Percentiles rank a stretch among this genome's conserved stretches.
phyloP scores from a whole-genome alignment of 768 basidiomycete species.

The Russula abietina region DNA sequence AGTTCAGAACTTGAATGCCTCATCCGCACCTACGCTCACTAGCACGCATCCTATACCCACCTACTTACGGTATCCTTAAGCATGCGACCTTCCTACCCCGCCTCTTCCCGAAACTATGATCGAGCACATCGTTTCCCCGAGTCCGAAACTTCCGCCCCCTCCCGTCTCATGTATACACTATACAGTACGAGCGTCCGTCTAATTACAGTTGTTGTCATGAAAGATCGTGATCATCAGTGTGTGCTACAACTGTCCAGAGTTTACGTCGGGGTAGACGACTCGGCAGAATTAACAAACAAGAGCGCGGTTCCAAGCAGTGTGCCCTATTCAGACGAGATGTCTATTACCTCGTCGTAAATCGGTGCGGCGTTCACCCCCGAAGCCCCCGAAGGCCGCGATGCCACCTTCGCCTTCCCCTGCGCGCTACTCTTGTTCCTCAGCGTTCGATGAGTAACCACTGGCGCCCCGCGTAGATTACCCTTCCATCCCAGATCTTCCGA shows the following conservation, averaged over 20 bases:
- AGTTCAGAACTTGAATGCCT: no score
- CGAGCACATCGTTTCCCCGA: no score
- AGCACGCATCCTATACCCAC: no score
- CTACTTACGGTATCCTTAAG: no score
- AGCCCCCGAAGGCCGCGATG: background rate
- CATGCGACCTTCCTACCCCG: no score
- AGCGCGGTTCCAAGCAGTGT: background rate
- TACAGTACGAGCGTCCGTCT: background rate
- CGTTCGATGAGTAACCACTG: background rate
- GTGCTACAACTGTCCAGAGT: background rate
- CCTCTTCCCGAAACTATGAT: no score
- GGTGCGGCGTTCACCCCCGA: background rate
- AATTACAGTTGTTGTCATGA: background rate
- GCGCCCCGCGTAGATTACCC: conserved; percentile 10
- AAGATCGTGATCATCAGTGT: background rate
- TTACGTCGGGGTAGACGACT: background rate
- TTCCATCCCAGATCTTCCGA: background rate
- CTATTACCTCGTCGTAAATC: conserved; percentile 14
- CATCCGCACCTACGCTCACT: no score
- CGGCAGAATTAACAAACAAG: background rate
- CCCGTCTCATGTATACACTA: background rate
- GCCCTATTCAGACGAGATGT: conserved; percentile 17
- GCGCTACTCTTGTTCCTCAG: background rate
- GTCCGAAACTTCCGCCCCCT: background rate
- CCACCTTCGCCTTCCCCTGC: background rate